These are phyloP conservation scores for Colletotrichum horii DNA, from an alignment of 2,329 filamentous ascomycete genomes.

Conservation along the genomic window DNA sequence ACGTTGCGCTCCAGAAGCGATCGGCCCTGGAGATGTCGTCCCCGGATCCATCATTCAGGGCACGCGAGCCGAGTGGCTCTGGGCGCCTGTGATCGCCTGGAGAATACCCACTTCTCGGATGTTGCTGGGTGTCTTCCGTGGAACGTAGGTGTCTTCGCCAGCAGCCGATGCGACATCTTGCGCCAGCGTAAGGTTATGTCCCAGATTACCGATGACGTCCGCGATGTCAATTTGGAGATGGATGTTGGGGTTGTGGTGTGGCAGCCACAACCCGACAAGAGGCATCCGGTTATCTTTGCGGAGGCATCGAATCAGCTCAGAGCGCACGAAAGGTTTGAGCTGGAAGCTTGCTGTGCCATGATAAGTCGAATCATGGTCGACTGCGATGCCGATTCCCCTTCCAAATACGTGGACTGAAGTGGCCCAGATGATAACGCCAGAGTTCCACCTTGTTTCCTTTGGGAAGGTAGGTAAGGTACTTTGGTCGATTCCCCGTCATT, in stretches of 20 bases:
- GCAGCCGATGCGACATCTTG: neutral
- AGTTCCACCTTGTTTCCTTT: constrained; percentile 11
- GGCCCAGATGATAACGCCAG: neutral
- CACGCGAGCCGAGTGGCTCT: constrained; percentile 5
- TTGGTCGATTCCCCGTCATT: neutral
- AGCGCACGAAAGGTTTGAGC: neutral
- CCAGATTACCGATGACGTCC: constrained; percentile 4
- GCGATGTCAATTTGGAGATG: neutral
- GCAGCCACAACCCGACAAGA: neutral
- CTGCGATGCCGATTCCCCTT: neutral
- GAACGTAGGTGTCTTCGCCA: neutral
- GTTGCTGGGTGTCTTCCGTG: neutral
- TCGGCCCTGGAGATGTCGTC: neutral
- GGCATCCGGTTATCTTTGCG: neutral
- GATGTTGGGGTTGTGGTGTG: neutral
- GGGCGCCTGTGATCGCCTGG: neutral
- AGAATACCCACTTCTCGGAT: neutral
- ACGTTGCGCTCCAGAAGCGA: neutral
- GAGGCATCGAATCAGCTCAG: constrained; percentile 3
- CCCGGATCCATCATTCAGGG: neutral
- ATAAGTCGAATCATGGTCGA: constrained; percentile 2
- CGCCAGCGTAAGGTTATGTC: neutral
- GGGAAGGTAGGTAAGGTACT: constrained; percentile 11
- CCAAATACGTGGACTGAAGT: neutral
- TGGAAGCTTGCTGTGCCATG: neutral